Evolutionary conservation across 78 protist genomes (phyloP), one percentile per base, ranked within the genome.

Genomic region (Mastigamoeba balamuthi): DNA sequence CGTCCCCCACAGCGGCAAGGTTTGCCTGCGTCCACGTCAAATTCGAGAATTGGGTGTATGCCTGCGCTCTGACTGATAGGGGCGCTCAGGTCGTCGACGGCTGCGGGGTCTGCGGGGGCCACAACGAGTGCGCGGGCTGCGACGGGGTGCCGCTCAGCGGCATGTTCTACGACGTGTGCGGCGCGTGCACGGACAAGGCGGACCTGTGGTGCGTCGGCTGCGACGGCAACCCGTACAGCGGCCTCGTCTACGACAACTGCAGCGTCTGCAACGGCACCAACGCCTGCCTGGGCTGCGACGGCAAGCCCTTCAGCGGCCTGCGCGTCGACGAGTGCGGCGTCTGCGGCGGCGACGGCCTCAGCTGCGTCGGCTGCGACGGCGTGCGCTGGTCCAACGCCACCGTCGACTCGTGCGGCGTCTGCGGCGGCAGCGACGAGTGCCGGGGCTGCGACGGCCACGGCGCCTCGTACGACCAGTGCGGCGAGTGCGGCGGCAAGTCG

Each of bases 291-390:
- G 83, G 83, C 2, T 78, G 83, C 65, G 83, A 78, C 64, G 83
- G 76, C 42, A 53, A 23, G 6, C 42, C 40, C 0, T 29, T 36
- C 17, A 44, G 70, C 33, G 25, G 30, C 7, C 70, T 30, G 30
- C 40, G 17, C 30, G 17, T 69, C 6, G 84, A 79, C 37, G 0
- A 1, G 23, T 79, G 84, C 73, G 84, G 84, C 25, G 72, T 79
- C 6, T 79, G 84, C 66, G 83, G 81, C 17, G 91, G 91, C 1
- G 70, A 80, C 43, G 75, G 77, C 75, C 1, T 27, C 3, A 81
- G 73, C 1, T 86, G 91, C 70, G 40, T 78, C 5, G 91, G 91
- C 0, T 86, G 91, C 40, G 91, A 86, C 70, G 86, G 91, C 33
- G 69, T 75, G 23, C 83, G 75, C 27, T 66, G 73, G 43, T 68